A percentile compares a stretch with the other conserved stretches of the same genome.
Evolutionary conservation across 345 rosid species (phyloP).

Genomic region (Viola odorata): DNA sequence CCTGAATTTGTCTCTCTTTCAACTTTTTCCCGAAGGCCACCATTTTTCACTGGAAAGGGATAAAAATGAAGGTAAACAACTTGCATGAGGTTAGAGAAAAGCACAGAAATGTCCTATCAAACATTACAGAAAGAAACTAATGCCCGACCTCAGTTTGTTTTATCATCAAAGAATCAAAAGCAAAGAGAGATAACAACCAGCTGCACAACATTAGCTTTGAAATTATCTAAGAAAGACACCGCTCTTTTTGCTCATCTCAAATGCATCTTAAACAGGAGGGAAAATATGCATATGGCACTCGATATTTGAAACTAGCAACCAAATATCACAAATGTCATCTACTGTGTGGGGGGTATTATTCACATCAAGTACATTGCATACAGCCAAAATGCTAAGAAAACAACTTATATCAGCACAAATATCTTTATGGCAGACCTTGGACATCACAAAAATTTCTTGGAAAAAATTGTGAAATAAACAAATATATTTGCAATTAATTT

Average conservation of each 20-base stretch:
- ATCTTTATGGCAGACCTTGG: no score
- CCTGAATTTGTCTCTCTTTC: constrained; percentile 77
- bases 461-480: no score
- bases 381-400: no score
- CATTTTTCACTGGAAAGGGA: constrained; percentile 41
- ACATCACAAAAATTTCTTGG: no score
- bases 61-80: background rate
- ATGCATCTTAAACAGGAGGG: no score
- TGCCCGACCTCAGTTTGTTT: background rate
- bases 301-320: no score
- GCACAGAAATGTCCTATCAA: constrained; percentile 11
- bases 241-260: background rate
- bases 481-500: no score
- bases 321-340: no score
- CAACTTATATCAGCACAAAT: no score
- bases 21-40: constrained; percentile 88
- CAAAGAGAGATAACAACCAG: background rate
- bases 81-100: background rate
- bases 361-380: no score
- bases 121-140: constrained; percentile 1
- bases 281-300: no score
- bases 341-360: no score
- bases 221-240: background rate
- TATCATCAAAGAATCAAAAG: background rate
- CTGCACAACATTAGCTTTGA: background rate